Conservation (phyloP, 108 stramenopile genomes). For the Pseudonitzschia multiseries region DNA sequence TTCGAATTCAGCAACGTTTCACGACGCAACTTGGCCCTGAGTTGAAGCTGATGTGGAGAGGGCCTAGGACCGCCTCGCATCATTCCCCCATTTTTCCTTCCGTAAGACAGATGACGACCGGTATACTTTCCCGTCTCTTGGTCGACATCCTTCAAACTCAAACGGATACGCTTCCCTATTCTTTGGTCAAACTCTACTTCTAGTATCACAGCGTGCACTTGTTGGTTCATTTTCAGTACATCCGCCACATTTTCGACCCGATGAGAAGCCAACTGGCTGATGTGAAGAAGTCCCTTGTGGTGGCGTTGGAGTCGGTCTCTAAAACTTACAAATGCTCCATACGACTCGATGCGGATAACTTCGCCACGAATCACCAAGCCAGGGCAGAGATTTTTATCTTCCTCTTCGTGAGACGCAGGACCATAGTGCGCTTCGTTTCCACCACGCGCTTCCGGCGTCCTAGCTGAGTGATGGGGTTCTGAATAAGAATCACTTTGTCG, state of each 20-base stretch:
- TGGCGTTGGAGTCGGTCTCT: constrained; percentile 18
- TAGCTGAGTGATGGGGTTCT: not conserved
- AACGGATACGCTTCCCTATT: constrained; percentile 49
- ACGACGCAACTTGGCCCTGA: constrained; percentile 31
- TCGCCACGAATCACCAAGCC: constrained; percentile 54
- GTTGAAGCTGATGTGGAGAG: constrained; percentile 34
- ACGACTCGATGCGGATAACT: constrained; percentile 71
- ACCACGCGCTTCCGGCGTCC: not conserved
- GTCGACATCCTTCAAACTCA: constrained; percentile 69
- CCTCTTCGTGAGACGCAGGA: constrained; percentile 20
- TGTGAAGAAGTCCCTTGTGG: constrained; percentile 60
- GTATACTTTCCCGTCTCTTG: constrained; percentile 48
- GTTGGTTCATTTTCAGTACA: constrained; percentile 50
- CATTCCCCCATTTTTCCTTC: constrained; percentile 27
- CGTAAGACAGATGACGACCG: constrained; percentile 27
- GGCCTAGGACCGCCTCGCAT: constrained; percentile 27
- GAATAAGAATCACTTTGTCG: not conserved
- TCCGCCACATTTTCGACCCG: constrained; percentile 65
- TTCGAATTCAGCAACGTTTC: constrained; percentile 14
- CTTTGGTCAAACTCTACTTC: constrained; percentile 48
- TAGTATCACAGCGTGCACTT: constrained; percentile 52
- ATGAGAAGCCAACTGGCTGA: constrained; percentile 51
- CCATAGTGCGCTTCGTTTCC: constrained; percentile 24
- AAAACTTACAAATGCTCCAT: constrained; percentile 77
- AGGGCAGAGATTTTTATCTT: constrained; percentile 21